Evolutionary conservation across 345 rosid species (phyloP).

Genomic region (Linum lewisii): DNA sequence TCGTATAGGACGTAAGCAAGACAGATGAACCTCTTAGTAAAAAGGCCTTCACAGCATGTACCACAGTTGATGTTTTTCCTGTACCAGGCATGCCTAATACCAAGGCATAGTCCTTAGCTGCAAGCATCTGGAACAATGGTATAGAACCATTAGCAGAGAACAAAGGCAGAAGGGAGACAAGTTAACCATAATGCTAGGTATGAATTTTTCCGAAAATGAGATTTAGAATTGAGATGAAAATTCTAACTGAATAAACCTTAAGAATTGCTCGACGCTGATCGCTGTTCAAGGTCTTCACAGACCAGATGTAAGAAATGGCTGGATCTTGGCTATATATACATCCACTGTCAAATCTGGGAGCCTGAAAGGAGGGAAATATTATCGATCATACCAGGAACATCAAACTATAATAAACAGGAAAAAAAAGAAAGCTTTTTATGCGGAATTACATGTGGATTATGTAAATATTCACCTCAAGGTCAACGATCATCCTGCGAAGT

Average conservation of each 20-base stretch:
- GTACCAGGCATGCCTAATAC: slow-evolving; percentile 99
- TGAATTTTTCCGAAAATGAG: too few relatives aligned
- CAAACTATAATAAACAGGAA: slow-evolving; percentile 2
- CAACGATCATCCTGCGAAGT: slow-evolving; percentile 79
- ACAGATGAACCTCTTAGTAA: slow-evolving; percentile 88
- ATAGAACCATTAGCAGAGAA: slow-evolving; percentile 3
- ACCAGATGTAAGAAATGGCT: slow-evolving; percentile 86
- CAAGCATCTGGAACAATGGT: slow-evolving; percentile 58
- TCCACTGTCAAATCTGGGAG: slow-evolving; percentile 93
- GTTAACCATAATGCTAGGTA: too few relatives aligned
- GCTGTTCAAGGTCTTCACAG: slow-evolving; percentile 73
- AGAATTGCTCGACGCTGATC: slow-evolving; percentile 96
- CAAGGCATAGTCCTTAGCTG: slow-evolving; percentile 87
- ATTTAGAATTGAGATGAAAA: too few relatives aligned
- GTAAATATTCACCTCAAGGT: slow-evolving; percentile 63
- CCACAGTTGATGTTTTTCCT: slow-evolving; percentile 97
- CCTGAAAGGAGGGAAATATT: slow-evolving; percentile 26
- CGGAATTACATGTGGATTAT: slow-evolving; percentile 8
- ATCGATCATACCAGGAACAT: slow-evolving; percentile 9
- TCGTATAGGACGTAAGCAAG: slow-evolving; percentile 95
- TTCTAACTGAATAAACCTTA: slow-evolving; percentile 40
- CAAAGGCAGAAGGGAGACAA: neutral
- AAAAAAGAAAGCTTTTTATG: neutral
- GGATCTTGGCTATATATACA: slow-evolving; percentile 92
- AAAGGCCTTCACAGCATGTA: slow-evolving; percentile 94